Conservation (phyloP, 768 basidiomycete genomes). For the Fomitopsis pulvina region DNA sequence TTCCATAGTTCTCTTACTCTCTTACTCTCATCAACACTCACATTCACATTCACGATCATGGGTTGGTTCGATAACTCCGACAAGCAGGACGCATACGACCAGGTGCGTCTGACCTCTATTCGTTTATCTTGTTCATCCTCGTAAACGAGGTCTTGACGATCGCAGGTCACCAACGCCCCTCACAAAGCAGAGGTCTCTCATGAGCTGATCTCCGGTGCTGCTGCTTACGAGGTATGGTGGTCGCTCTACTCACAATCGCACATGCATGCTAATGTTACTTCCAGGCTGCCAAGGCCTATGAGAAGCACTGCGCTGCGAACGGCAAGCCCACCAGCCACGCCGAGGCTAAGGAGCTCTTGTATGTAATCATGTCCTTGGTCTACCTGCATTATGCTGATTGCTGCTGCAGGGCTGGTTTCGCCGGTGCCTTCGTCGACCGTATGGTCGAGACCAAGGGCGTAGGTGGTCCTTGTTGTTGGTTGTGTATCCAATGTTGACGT, state of each 20-base stretch:
- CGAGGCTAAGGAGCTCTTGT: constrained; percentile 52
- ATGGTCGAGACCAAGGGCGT: constrained; percentile 54
- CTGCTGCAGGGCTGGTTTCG: constrained; percentile 41
- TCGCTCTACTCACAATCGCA: too few relatives aligned
- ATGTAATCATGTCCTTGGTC: constrained; percentile 1
- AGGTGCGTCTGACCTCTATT: constrained; percentile 22
- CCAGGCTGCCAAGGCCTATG: constrained; percentile 61
- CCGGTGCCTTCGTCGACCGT: constrained; percentile 47
- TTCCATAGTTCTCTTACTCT: constrained; percentile 13
- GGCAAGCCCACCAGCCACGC: constrained; percentile 46
- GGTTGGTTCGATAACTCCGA: constrained; percentile 40
- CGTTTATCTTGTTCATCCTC: neutral
- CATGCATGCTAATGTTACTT: too few relatives aligned
- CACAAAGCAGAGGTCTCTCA: constrained; percentile 59
- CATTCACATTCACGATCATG: constrained; percentile 23
- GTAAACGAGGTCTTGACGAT: neutral
- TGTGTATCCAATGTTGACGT: too few relatives aligned
- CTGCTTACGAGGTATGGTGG: constrained; percentile 54
- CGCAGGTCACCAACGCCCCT: constrained; percentile 40
- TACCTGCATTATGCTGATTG: neutral
- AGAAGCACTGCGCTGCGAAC: constrained; percentile 42
- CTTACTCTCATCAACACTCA: constrained; percentile 14
- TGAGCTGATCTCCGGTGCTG: constrained; percentile 62
- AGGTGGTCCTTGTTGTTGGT: too few relatives aligned
- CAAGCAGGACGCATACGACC: constrained; percentile 34